These are phyloP conservation scores for Colletotrichum caudatum DNA, from an alignment of 2,329 filamentous ascomycete genomes.

Conservation along the genomic window DNA sequence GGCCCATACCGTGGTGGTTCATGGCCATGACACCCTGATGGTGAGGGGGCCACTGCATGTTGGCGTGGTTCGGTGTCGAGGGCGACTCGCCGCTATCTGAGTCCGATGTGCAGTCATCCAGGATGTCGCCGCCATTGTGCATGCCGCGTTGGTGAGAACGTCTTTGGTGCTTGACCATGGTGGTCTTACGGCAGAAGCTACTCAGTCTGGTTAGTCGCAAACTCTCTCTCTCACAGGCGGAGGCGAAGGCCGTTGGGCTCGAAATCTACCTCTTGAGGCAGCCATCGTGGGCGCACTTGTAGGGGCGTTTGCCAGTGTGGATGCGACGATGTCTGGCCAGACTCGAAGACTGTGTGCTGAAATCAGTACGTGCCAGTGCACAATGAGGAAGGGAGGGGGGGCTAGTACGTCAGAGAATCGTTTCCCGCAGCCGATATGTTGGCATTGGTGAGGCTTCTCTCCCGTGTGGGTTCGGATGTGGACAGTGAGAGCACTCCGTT, in stretches of 20 bases:
- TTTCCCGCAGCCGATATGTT: slow-evolving; percentile 74
- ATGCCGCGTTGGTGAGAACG: slow-evolving; percentile 71
- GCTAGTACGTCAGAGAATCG: slow-evolving; percentile 75
- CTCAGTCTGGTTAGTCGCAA: slow-evolving; percentile 42
- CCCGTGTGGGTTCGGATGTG: slow-evolving; percentile 78
- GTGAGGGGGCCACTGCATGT: slow-evolving; percentile 63
- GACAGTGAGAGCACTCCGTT: slow-evolving; percentile 76
- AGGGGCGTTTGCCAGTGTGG: slow-evolving; percentile 75
- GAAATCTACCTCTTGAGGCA: slow-evolving; percentile 69
- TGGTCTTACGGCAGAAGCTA: slow-evolving; percentile 79
- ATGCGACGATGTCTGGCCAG: slow-evolving; percentile 74
- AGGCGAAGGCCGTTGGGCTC: background rate
- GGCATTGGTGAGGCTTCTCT: slow-evolving; percentile 78
- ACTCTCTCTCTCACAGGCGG: no score
- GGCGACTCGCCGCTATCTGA: slow-evolving; percentile 71
- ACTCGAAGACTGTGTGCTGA: slow-evolving; percentile 67
- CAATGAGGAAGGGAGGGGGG: background rate
- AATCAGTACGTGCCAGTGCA: slow-evolving; percentile 47
- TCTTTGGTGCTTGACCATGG: slow-evolving; percentile 76
- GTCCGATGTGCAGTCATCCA: slow-evolving; percentile 67
- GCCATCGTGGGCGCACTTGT: slow-evolving; percentile 71
- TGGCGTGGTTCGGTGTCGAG: slow-evolving; percentile 66
- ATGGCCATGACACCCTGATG: slow-evolving; percentile 54
- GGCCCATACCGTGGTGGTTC: slow-evolving; percentile 52
- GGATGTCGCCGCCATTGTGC: slow-evolving; percentile 65